Base-by-base conservation (phyloP, 345 rosid genomes). In the Boechera stricta region DNA sequence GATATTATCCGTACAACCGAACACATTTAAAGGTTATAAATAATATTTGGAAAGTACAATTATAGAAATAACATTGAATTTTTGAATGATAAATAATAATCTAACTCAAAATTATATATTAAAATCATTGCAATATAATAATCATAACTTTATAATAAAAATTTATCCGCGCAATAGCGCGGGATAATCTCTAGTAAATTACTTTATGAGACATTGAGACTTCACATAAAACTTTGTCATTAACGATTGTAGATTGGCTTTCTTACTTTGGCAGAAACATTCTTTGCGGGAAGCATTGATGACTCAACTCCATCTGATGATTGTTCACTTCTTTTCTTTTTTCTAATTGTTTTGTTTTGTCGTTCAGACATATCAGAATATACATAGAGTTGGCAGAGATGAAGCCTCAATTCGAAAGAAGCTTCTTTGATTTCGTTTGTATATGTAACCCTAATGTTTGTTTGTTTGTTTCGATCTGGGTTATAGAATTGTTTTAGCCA, bases 281-380 rank as follows among this genome's bases (percentile, higher is more conserved):
- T 48, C 28, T 65, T 12, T 64, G 69, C 11, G 69, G 69, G 69
- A 64, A 45, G 12, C 54, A 64, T 28, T 62, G 47, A 21, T 39
- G 49, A 39, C 35, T 11, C 64, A 10, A 36, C 26, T 60, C 64
- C 41, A 18, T 32, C 31, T 36, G 64, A 36, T 4, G 64, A 18
- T 49, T 21, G 24, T 21, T 21, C 24, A 21, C 28, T 49, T 49
- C 54, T 18, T 18, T 49, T 49, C 9, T 2, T 49, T 8, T 49
- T 49, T 49, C 54, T 18, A 18, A 8, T 18, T 18, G 10, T 4
- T 24, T 24, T 35, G 5, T 59, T 33, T 59, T 59, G 44, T 32
- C 21, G 12, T 35, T 33, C 12, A 7, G 11, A 33, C 2, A 59
- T 35, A 44, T 59, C 42, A 16, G 38, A 35, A n/a, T n/a, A 54